Base-by-base conservation (phyloP, 179 eudicot genomes). In the Pouteria campechiana region DNA sequence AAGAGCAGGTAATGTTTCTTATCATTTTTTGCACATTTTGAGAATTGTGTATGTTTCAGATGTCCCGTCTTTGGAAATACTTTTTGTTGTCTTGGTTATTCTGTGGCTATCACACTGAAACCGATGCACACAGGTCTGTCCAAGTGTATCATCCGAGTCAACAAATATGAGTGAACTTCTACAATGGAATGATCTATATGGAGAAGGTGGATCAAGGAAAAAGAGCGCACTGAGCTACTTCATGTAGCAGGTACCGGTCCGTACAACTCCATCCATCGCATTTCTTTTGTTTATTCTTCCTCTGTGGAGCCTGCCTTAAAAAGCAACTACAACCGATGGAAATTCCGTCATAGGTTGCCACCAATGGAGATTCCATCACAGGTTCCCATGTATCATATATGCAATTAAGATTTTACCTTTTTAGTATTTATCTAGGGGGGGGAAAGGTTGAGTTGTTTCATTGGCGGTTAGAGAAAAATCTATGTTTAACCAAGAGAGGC, bases 181-280 rank as follows among this genome's bases (percentile, higher is more conserved):
- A 25, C 93, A 76, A 46, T 85, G 95, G 95, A 85, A 82, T 34
- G 95, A 85, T 14, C 67, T 85, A 3, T 86, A 86, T n/a, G 96
- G 96, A 51, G 96, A 86, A 69, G 96, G 96, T 9, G 96, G 96
- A 39, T 83, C 96, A 1, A 73, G 86, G 70, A 86, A 83, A 79
- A 86, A 76, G 67, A 74, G 48, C 40, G 74, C 93, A 22, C 85
- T 83, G 12, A 83, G 93, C 65, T 86, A 86, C 68, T 86, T 86
- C 69, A 83, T 86, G 93, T 83, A 81, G 67, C 55, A 19, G 55
- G 3, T 10, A 20, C 14, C 9, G 14, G 14, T 36, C 29, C 54
- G 66, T 66, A 51, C 55, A 60, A 55, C 34, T n/a, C n/a, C n/a
- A 7, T 44, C 28, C 32, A 28, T 32, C 32, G 3, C 46, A 25